Percentiles rank a stretch among this genome's conserved stretches.
Conservation (phyloP, 192 early-diverging fungal genomes). For the Coemansia sp. region DNA sequence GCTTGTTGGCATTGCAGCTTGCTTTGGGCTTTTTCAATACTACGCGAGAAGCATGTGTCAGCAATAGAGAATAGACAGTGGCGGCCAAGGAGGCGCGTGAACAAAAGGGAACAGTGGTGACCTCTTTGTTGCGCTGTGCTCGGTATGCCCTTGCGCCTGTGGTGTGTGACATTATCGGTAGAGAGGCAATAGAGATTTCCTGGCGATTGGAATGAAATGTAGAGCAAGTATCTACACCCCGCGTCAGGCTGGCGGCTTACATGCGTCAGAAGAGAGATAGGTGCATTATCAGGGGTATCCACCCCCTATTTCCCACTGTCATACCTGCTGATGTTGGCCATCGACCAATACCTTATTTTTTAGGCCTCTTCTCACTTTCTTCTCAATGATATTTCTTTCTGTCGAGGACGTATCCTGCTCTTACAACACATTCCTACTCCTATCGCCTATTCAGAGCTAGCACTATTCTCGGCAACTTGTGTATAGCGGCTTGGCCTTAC, state of each 20-base stretch:
- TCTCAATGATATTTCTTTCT: not conserved
- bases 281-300: slow-evolving; percentile 4
- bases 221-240: not conserved
- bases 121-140: not conserved
- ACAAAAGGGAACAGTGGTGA: not conserved
- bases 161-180: not conserved
- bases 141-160: not conserved
- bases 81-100: not conserved
- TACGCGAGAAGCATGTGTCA: not conserved
- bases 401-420: not conserved
- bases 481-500: not conserved
- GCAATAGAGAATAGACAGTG: not conserved
- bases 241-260: not conserved
- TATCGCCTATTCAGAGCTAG: not conserved
- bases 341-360: not conserved
- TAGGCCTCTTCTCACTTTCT: not conserved
- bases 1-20: not conserved
- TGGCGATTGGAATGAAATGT: not conserved
- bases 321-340: not conserved
- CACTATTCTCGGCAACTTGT: not conserved
- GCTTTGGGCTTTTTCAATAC: not conserved
- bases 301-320: not conserved
- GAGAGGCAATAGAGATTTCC: not conserved
- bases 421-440: not conserved
- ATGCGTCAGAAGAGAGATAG: slow-evolving; percentile 4